Evolutionary conservation across 805 yeast species (phyloP), one percentile per base, ranked within the genome.

Genomic region (Yarrowia alimentaria): DNA sequence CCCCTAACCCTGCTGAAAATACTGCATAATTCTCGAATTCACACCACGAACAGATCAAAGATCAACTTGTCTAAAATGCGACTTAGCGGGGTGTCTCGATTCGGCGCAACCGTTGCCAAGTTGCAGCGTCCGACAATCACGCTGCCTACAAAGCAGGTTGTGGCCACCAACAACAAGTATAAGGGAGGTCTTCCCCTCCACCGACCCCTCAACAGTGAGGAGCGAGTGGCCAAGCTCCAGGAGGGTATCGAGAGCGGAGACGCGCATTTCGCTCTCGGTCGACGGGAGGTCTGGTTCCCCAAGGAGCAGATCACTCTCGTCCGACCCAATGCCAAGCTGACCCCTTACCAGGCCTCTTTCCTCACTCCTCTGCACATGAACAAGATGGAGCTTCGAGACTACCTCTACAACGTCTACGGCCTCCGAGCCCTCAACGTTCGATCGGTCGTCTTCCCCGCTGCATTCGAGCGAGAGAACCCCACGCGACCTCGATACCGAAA

Each of bases 331-430:
- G 96, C 98, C n/a, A 86, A 86, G 63, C 95, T 87, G 68, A 85
- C 96, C 0, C 99, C 99, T 40, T 90, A 85, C 69, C 97, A 89
- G 68, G 98, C 98, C 43, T 89, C 88, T 66, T 93, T 93, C 68
- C 79, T 86, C 57, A 99, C 94, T 14, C 99, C 99, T 12, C 80
- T 85, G 62, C 79, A 86, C 51, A 90, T 93, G 75, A 93, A 93
- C 73, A 91, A 90, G 66, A 74, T 93, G 70, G 98, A 91, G 66
- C 74, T 93, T 55, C 79, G 99, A 66, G 99, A 93, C 69, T 93
- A 93, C 64, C 73, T 93, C 56, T 93, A 81, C 78, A 81, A 90
- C 60, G 73, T 93, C 4, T 93, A 93, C 63, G 96, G 96, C 2
- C 74, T 93, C 55, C 76, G 96, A 60, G 97, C 95, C 0, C 75